Percentiles rank a stretch among this genome's conserved stretches.
These are phyloP conservation scores for Hymenochaete sp. DNA, from an alignment of 1,284 basidiomycete species.

Conservation along the genomic window DNA sequence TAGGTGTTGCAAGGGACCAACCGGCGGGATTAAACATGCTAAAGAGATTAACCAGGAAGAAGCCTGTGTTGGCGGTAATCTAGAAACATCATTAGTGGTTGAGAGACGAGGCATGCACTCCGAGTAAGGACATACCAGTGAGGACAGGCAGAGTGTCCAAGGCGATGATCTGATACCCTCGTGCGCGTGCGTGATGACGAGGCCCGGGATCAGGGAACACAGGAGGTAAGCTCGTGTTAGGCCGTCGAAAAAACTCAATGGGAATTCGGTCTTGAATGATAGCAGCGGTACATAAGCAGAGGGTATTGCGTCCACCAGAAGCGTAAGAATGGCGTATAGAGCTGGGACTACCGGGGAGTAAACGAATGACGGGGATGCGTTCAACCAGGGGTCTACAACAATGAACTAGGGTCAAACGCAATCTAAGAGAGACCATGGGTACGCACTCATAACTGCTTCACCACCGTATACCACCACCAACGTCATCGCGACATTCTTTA, in stretches of 20 bases:
- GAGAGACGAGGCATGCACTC: not conserved
- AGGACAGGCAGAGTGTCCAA: conserved; percentile 61
- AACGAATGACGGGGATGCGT: conserved; percentile 62
- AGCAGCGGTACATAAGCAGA: conserved; percentile 37
- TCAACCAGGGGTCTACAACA: conserved; percentile 49
- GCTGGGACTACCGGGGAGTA: conserved; percentile 48
- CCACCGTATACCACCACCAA: conserved; percentile 66
- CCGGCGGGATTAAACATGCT: conserved; percentile 61
- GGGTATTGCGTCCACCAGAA: conserved; percentile 52
- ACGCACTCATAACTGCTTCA: conserved; percentile 53
- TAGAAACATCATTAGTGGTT: conserved; percentile 4
- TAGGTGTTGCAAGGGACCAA: conserved; percentile 53
- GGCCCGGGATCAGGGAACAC: conserved; percentile 59
- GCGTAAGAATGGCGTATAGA: conserved; percentile 47
- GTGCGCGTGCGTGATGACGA: conserved; percentile 44
- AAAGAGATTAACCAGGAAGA: conserved; percentile 60
- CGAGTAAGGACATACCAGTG: conserved; percentile 41
- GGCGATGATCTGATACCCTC: conserved; percentile 48
- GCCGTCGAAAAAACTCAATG: conserved; percentile 56
- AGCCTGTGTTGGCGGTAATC: conserved; percentile 53
- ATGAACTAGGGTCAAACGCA: not conserved
- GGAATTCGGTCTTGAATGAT: conserved; percentile 48
- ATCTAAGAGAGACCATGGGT: not conserved
- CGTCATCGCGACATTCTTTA: conserved; percentile 46
- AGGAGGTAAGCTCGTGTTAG: conserved; percentile 63